Percentiles rank a stretch among this genome's conserved stretches.
phyloP scores from a whole-genome alignment of 208 protist genomes.

The Leishmania tarentolae region DNA sequence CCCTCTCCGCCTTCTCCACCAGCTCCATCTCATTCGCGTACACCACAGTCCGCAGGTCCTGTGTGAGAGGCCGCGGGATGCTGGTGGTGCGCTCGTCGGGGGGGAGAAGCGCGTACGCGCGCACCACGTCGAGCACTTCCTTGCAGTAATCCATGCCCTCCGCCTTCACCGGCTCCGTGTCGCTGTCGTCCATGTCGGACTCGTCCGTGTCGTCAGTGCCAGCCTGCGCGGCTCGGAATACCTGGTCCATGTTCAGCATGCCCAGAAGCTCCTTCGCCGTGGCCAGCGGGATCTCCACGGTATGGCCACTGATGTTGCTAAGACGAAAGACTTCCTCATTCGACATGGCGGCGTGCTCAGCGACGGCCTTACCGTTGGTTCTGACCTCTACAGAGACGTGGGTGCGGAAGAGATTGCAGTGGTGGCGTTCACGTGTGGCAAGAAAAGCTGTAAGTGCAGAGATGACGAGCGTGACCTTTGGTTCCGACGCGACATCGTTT shows the following conservation, averaged over 20 bases:
- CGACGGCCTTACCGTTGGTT: background rate
- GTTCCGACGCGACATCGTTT: background rate
- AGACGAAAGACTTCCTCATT: conserved; percentile 27
- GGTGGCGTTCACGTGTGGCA: conserved; percentile 1
- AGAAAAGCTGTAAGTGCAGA: background rate
- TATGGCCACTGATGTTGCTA: conserved; percentile 28
- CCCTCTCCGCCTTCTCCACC: conserved; percentile 36
- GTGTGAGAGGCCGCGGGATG: conserved; percentile 53
- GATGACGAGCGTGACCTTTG: background rate
- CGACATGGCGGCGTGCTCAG: conserved; percentile 1
- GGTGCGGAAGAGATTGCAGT: background rate
- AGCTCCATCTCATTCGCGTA: conserved; percentile 48
- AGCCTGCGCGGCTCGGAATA: conserved; percentile 33
- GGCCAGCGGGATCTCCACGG: conserved; percentile 36
- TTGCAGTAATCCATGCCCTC: conserved; percentile 44
- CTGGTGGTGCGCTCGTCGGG: conserved; percentile 27
- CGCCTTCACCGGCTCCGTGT: conserved; percentile 33
- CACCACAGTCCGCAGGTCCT: conserved; percentile 32
- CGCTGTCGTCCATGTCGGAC: conserved; percentile 24
- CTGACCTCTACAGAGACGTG: background rate
- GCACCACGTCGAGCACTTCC: conserved; percentile 39
- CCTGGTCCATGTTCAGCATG: conserved; percentile 30
- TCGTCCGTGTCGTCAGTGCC: conserved; percentile 21
- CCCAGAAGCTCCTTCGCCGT: conserved; percentile 37
- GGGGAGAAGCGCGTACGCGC: conserved; percentile 35